Conservation (phyloP, 495 filamentous ascomycete species). For the Mycothermus thermophilus region DNA sequence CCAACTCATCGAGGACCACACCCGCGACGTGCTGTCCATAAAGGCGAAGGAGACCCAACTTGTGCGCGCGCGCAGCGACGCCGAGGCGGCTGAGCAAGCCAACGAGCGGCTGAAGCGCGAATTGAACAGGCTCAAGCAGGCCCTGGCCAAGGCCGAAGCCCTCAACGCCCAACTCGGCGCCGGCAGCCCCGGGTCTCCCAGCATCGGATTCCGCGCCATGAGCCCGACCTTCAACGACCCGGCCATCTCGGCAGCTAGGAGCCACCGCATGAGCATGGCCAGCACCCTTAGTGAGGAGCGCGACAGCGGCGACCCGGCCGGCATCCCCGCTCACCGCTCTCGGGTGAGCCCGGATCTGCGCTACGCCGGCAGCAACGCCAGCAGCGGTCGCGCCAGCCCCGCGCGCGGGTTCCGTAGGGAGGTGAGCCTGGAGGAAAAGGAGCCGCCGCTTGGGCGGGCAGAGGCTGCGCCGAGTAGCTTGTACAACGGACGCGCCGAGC, state of each 20-base stretch:
- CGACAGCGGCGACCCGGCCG: constrained; percentile 49
- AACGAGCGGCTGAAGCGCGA: constrained; percentile 75
- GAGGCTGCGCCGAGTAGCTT: constrained; percentile 11
- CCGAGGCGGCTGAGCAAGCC: constrained; percentile 71
- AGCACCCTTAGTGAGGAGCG: constrained; percentile 73
- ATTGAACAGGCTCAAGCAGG: constrained; percentile 84
- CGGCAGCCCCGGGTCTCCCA: constrained; percentile 27
- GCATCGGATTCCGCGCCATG: constrained; percentile 18
- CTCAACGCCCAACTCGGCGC: constrained; percentile 23
- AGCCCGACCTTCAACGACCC: constrained; percentile 42
- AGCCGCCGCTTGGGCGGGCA: constrained; percentile 10
- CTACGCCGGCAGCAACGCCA: constrained; percentile 33
- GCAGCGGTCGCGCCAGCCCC: constrained; percentile 45
- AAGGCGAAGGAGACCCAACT: constrained; percentile 98
- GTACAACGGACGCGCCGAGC: constrained; percentile 16
- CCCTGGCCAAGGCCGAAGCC: constrained; percentile 38
- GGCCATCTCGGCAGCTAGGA: constrained; percentile 19
- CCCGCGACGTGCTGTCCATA: constrained; percentile 83
- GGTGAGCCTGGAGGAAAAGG: constrained; percentile 12
- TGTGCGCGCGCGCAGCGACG: constrained; percentile 77
- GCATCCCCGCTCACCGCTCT: constrained; percentile 25
- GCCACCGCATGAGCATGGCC: constrained; percentile 50
- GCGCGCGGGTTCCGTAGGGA: constrained; percentile 28
- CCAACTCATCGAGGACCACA: constrained; percentile 93
- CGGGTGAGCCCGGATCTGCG: constrained; percentile 41